Conservation (phyloP, 2,329 filamentous ascomycete species). For the Aspergillus sp. region DNA sequence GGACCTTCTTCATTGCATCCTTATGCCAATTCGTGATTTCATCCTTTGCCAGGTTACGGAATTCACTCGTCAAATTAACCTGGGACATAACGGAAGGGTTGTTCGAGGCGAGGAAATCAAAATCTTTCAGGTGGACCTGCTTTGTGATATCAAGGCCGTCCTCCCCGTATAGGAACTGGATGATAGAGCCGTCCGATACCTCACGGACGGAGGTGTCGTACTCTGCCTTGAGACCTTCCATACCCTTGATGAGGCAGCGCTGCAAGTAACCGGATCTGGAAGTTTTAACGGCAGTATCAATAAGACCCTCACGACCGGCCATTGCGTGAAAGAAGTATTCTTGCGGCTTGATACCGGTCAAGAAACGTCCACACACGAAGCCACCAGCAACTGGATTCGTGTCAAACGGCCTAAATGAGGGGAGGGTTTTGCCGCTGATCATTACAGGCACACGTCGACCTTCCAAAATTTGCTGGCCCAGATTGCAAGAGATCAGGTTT, state of each 20-base stretch:
- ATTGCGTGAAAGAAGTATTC: constrained; percentile 99
- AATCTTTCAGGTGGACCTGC: constrained; percentile 82
- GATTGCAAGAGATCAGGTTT: constrained; percentile 93
- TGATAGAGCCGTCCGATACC: constrained; percentile 72
- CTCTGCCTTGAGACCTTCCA: constrained; percentile 86
- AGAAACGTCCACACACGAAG: constrained; percentile 90
- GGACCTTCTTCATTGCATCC: constrained; percentile 64
- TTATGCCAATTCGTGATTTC: constrained; percentile 55
- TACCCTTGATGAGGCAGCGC: constrained; percentile 94
- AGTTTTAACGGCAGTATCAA: constrained; percentile 98
- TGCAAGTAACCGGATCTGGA: constrained; percentile 94
- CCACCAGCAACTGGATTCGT: constrained; percentile 82
- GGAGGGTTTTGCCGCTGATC: constrained; percentile 93
- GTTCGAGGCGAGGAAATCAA: constrained; percentile 83
- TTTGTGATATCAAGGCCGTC: constrained; percentile 92
- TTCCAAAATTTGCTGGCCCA: constrained; percentile 93
- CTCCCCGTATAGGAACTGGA: constrained; percentile 95
- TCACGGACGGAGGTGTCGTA: constrained; percentile 94
- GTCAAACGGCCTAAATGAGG: constrained; percentile 88
- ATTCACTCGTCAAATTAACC: constrained; percentile 55
- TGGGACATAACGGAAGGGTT: constrained; percentile 69
- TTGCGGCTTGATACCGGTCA: constrained; percentile 92
- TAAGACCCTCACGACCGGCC: constrained; percentile 95
- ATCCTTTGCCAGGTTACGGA: constrained; percentile 52
- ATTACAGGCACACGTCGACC: constrained; percentile 90